Evolutionary conservation across 352 stramenopile species (phyloP), one percentile per base, ranked within the genome.

Genomic region (Phytophthora tentaculata): DNA sequence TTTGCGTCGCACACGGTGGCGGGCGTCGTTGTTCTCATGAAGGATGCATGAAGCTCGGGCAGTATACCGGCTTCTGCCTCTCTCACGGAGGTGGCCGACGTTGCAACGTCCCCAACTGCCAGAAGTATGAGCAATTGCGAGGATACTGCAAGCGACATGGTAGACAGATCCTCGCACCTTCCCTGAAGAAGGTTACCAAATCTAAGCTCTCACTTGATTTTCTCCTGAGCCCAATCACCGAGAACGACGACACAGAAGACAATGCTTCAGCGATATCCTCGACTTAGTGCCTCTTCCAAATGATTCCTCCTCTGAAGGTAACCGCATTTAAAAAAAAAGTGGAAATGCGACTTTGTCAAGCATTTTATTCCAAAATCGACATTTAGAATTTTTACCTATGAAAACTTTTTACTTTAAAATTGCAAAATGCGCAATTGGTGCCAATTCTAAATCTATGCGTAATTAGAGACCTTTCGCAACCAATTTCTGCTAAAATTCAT

Each of bases 61-160:
- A 92, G 61, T 88, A 73, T 58, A 88, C 83, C 28, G 82, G 80
- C 5, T 89, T 84, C 56, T 92, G 84, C 65, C 83, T 92, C 44
- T 80, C 82, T 20, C 84, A 92, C 56, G 81, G 81, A 41, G 84
- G 84, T 29, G 84, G 83, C 0, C 83, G 81, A 0, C 83, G 85
- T 0, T 93, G 85, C 69, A 77, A 64, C 9, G 71, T 88, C 14
- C 59, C 72, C 9, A 73, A 77, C 54, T 95, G 87, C 56, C 71
- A 90, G 22, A 93, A 90, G 77, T 91, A 90, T 56, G 86, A 82
- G 10, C 83, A 93, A 55, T 66, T 89, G 45, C 85, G 84, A 53
- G 85, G 85, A 13, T 83, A 81, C 35, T 93, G 85, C 71, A 93
- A 93, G 64, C 77, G 77, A 23, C 83, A 93, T 60, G 81, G 76